phyloP scores from a whole-genome alignment of 345 rosid species.

The Ceriops decandra region DNA sequence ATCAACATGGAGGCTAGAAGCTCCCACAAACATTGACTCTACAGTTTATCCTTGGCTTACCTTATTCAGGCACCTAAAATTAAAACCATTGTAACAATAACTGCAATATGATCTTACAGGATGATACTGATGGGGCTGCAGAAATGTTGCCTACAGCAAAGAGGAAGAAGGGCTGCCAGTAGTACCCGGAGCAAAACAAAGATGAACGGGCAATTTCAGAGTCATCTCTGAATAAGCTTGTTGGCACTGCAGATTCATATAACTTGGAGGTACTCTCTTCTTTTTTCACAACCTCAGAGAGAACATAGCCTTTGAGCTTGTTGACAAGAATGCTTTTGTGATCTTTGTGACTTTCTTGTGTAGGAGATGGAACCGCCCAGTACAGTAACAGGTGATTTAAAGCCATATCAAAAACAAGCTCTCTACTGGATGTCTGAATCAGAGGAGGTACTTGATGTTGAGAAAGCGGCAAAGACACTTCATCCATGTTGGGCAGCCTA shows the following conservation, averaged over 20 bases:
- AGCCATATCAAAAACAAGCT: slow-evolving; percentile 70
- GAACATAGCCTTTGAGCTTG: no score
- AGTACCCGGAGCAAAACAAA: slow-evolving; percentile 30
- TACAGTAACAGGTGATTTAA: slow-evolving; percentile 47
- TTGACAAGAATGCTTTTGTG: neutral
- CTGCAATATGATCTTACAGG: slow-evolving; percentile 23
- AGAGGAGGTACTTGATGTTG: slow-evolving; percentile 52
- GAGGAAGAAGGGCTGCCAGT: slow-evolving; percentile 41
- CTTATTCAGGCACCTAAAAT: slow-evolving; percentile 39
- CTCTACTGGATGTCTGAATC: slow-evolving; percentile 63
- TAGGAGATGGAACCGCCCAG: slow-evolving; percentile 72
- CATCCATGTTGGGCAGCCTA: slow-evolving; percentile 75
- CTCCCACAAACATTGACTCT: slow-evolving; percentile 33
- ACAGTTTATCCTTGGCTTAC: slow-evolving; percentile 44
- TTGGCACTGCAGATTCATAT: slow-evolving; percentile 50
- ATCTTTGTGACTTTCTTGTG: slow-evolving; percentile 9
- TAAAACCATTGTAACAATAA: slow-evolving; percentile 16
- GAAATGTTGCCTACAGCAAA: slow-evolving; percentile 37
- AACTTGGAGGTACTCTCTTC: slow-evolving; percentile 40
- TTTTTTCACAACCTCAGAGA: neutral
- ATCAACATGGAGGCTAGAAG: slow-evolving; percentile 49
- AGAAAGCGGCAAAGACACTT: slow-evolving; percentile 52
- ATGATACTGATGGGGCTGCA: slow-evolving; percentile 29
- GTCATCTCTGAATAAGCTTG: slow-evolving; percentile 47
- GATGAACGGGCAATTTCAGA: slow-evolving; percentile 55